Percentiles rank a stretch among this genome's conserved stretches.
Conservation (phyloP, 2,329 filamentous ascomycete species). For the Fusarium pseudonygamai region DNA sequence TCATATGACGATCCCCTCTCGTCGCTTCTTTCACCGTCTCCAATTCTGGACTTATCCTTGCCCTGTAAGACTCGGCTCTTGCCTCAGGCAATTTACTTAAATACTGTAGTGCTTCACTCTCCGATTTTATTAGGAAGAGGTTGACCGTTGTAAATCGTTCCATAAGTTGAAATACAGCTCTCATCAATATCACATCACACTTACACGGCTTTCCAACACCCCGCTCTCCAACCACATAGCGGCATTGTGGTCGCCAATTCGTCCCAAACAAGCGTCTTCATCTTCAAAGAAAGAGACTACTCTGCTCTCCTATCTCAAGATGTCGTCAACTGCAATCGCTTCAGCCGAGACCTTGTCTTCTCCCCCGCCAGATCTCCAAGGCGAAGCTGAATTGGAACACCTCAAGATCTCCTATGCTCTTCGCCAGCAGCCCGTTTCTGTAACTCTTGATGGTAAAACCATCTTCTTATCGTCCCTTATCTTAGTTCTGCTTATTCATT, state of each 20-base stretch:
- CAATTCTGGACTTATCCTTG: not conserved
- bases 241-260: slow-evolving; percentile 28
- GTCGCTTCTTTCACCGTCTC: slow-evolving; percentile 21
- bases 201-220: slow-evolving; percentile 19
- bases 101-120: not conserved
- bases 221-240: slow-evolving; percentile 6
- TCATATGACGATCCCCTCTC: slow-evolving; percentile 44
- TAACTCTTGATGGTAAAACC: slow-evolving; percentile 62
- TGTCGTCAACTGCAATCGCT: slow-evolving; percentile 43
- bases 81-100: not conserved
- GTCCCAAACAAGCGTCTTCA: not conserved
- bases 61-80: not conserved
- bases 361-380: slow-evolving; percentile 32
- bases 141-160: not conserved
- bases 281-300: not conserved
- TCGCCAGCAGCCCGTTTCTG: slow-evolving; percentile 59
- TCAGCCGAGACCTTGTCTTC: slow-evolving; percentile 40
- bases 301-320: slow-evolving; percentile 4
- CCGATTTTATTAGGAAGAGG: not conserved
- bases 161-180: slow-evolving; percentile 3
- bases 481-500: slow-evolving; percentile 63
- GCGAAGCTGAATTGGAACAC: slow-evolving; percentile 34
- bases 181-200: slow-evolving; percentile 28
- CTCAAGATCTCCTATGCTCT: slow-evolving; percentile 35
- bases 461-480: slow-evolving; percentile 57